Evolutionary conservation across 192 early-diverging fungal genomes (phyloP), one percentile per base, ranked within the genome.

Genomic region (Powellomyces hirtus): DNA sequence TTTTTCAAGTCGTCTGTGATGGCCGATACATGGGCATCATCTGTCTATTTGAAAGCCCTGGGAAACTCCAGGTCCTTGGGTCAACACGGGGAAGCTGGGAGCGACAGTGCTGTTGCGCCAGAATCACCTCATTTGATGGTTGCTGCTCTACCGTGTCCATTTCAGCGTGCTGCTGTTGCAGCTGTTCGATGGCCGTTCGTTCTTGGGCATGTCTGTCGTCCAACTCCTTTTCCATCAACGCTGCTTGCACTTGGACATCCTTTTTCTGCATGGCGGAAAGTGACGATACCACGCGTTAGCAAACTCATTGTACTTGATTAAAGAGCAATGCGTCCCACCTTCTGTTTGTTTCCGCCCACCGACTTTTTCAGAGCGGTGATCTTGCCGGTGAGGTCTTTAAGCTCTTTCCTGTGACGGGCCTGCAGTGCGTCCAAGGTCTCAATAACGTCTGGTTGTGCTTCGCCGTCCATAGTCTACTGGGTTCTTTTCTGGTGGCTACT

Each of bases 321-420:
- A n/a, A n/a, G n/a, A n/a, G n/a, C n/a, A n/a, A n/a, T n/a, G n/a
- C n/a, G 29, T 31, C 5, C 16, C 0, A 80, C 79, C 76, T 75
- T 78, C 55, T 77, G 77, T 81, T 97, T 97, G 79, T 93, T 86
- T 44, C 87, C 89, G 42, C 90, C 66, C n/a, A 86, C 89, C 0
- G 89, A 74, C 75, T 91, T 93, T 62, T 92, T 92, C n/a, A 97
- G 75, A 0, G 57, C 80, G 0, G 87, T 92, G 22, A 90, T 79
- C 37, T 76, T 85, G 11, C 81, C 87, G 11, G 78, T 73, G 22
- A 97, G 81, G 27, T 91, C 89, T 51, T 88, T 90, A 38, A 83
- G 80, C 66, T 97, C 93, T 44, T 81, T 84, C 42, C 89, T 83
- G 64, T 97, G 95, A 38, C 91, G 77, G 2, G 86, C 74, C 56